Base-by-base conservation (phyloP, 2,329 filamentous ascomycete species). In the Fusarium neocosmosporiellum region DNA sequence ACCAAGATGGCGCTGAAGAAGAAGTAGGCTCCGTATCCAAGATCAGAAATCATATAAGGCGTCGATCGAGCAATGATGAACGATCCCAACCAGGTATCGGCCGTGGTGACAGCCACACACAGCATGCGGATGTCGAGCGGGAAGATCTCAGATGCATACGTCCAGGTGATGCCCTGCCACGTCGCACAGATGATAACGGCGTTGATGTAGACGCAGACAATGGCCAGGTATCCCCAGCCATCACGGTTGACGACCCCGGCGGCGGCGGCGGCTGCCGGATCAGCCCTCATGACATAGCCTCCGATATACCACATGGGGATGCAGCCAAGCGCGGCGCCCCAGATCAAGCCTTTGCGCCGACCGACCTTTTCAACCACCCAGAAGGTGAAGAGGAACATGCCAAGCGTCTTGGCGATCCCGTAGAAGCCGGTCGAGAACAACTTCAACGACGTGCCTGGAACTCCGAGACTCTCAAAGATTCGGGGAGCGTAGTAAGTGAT, bases 401-500 rank as follows among this genome's bases (percentile, higher is more conserved):
- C 80, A 2, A 82, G 64, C 0, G 80, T 81, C 68, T 83, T 83
- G 63, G 79, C 75, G 55, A 82, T 80, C 13, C 84, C 84, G 64
- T 84, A 83, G 59, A 85, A 80, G 1, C 83, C 83, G 2, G 83
- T 85, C 2, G 79, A 80, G 69, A 83, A 82, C 22, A 83, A 78
- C 64, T 78, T 79, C 8, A 77, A 69, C 0, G 77, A 77, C 2
- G 75, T 83, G 1, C 81, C 80, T 0, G 75, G 53, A 20, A 82
- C 78, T 2, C 82, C 84, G 7, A 83, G 79, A 14, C 77, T 82
- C 70, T 80, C 78, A 58, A 85, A 81, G 33, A 84, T 80, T 20
- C 78, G 77, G 5, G 78, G 77, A 2, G 78, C 74, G 73, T 90
- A 91, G 79, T 91, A 91, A 5, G 88, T 88, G 59, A 91, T 90